Evolutionary conservation across 169 alveolate genomes (phyloP), one percentile per base, ranked within the genome.

Genomic region (Plasmodium coatneyi): DNA sequence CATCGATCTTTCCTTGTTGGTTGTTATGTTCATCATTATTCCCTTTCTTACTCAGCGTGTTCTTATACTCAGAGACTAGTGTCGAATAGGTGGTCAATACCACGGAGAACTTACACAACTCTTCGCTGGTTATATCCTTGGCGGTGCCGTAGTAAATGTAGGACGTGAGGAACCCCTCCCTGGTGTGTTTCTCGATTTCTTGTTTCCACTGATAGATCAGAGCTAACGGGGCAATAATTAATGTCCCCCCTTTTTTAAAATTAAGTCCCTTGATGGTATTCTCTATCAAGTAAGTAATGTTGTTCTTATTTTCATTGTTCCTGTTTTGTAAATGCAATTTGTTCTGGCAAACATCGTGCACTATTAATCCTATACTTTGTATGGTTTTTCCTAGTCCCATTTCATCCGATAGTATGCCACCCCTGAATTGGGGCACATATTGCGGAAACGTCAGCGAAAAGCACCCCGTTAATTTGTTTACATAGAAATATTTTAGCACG

Each of bases 351-450:
- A 54, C 80, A 86, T 86, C 93, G 66, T 86, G 81, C 25, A 98
- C 96, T 81, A 99, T 96, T 5, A 99, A 92, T 1, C 99, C 99
- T n/a, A 99, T 98, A 3, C 99, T 98, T 92, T 99, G 98, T 49
- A 99, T 98, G 7, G 99, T 99, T 93, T 99, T 99, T 19, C 99
- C 99, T 56, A 99, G 97, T n/a, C 99, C 99, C 99, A 99, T 99
- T 95, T 99, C 99, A 93, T 99, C 99, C 10, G 99, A 99, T 34
- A 86, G 43, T 32, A 86, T 86, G 7, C 93, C 93, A 10, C 93
- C 93, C 80, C 93, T 43, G 32, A 86, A 86, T 32, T 78, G 86
- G n/a, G 93, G 93, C 14, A 86, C 86, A 52, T 74, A 86, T 32
- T 86, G 93, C 2, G 93, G 93, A 41, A 74, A 86, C 30, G 93